Conservation (phyloP, 2,329 filamentous ascomycete genomes). For the Graphium sp. region DNA sequence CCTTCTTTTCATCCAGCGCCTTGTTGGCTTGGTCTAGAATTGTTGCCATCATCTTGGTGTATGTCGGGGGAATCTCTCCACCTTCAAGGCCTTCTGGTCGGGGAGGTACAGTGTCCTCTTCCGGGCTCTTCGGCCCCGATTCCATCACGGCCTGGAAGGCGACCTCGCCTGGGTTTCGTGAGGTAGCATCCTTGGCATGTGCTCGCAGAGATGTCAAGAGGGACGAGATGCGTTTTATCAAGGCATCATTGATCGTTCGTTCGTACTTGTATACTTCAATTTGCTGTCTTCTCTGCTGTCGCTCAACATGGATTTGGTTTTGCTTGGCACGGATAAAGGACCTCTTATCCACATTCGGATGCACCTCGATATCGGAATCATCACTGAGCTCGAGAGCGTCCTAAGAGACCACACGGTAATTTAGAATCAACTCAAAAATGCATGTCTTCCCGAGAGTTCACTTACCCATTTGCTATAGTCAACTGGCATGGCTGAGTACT, state of each 20-base stretch:
- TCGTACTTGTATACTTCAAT: conserved; percentile 90
- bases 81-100: conserved; percentile 66
- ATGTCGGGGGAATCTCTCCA: conserved; percentile 59
- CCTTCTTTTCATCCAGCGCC: conserved; percentile 61
- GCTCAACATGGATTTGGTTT: conserved; percentile 86
- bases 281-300: conserved; percentile 68
- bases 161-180: conserved; percentile 54
- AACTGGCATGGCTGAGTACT: conserved; percentile 24
- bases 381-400: conserved; percentile 92
- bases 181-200: conserved; percentile 47
- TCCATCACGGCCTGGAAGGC: conserved; percentile 86
- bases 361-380: conserved; percentile 94
- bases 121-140: conserved; percentile 45
- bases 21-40: conserved; percentile 84
- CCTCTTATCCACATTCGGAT: conserved; percentile 95
- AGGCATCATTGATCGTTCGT: conserved; percentile 78
- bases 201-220: conserved; percentile 60
- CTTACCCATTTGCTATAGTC: conserved; percentile 55
- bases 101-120: conserved; percentile 58
- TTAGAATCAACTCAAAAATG: neutral
- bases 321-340: conserved; percentile 99
- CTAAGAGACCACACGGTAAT: conserved; percentile 28
- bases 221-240: conserved; percentile 67
- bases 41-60: conserved; percentile 97
- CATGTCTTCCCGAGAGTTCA: conserved; percentile 5